Conservation (phyloP, 768 basidiomycete species). For the Gautieria morchelliformis region DNA sequence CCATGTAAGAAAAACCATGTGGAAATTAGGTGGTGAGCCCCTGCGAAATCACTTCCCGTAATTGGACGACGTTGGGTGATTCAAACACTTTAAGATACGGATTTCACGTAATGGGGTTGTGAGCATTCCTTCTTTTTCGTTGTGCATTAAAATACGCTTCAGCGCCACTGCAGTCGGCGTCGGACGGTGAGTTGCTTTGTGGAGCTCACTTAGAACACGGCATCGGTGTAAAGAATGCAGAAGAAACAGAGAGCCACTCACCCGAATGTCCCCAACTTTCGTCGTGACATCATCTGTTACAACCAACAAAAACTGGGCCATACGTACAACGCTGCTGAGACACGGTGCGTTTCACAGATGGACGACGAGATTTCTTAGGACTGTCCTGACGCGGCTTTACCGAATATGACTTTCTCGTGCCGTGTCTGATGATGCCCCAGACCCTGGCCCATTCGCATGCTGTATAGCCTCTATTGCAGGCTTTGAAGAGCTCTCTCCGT, state of each 20-base stretch:
- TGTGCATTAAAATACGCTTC: slow-evolving; percentile 94
- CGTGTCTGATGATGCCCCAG: slow-evolving; percentile 15
- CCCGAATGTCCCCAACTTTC: slow-evolving; percentile 96
- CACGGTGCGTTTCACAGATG: slow-evolving; percentile 39
- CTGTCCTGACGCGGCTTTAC: slow-evolving; percentile 11
- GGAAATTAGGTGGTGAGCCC: slow-evolving; percentile 71
- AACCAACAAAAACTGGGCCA: slow-evolving; percentile 57
- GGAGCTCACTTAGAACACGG: slow-evolving; percentile 59
- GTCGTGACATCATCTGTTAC: slow-evolving; percentile 68
- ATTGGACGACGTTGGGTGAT: slow-evolving; percentile 78
- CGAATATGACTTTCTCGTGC: not conserved
- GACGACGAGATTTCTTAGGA: slow-evolving; percentile 24
- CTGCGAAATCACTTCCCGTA: slow-evolving; percentile 87
- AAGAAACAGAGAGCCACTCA: slow-evolving; percentile 29
- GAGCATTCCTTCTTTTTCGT: slow-evolving; percentile 94
- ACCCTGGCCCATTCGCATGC: slow-evolving; percentile 16
- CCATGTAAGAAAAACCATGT: slow-evolving; percentile 99
- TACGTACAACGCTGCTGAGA: slow-evolving; percentile 63
- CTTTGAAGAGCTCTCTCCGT: not conserved
- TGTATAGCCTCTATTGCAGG: slow-evolving; percentile 17
- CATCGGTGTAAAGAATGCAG: slow-evolving; percentile 11
- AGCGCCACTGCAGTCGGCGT: slow-evolving; percentile 67
- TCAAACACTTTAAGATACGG: slow-evolving; percentile 85
- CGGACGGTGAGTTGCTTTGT: slow-evolving; percentile 66
- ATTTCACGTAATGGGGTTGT: slow-evolving; percentile 96